Evolutionary conservation across 2,329 filamentous ascomycete species (phyloP).

Genomic region (Ophiostoma sp.): DNA sequence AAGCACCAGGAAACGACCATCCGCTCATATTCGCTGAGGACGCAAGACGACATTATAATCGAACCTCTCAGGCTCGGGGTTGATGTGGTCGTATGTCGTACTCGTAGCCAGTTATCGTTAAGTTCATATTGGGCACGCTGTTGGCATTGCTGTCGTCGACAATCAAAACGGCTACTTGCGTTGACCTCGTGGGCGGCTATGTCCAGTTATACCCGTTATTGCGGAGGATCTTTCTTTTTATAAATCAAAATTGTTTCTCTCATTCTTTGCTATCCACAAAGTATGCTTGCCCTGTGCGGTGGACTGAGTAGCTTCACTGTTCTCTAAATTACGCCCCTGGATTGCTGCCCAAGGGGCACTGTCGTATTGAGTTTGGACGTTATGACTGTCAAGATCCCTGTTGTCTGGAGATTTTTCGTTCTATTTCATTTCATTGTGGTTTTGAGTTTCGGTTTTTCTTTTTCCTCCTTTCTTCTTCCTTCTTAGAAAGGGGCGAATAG

Average conservation of each 20-base stretch:
- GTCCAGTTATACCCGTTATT: not conserved
- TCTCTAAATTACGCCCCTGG: not conserved
- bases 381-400: not conserved
- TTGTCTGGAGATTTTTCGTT: not conserved
- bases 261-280: no score
- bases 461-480: not conserved
- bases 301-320: not conserved
- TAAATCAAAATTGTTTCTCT: not conserved
- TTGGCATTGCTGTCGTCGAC: not conserved
- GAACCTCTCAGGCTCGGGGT: no score
- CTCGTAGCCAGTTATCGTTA: not conserved
- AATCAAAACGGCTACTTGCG: not conserved
- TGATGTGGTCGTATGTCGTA: not conserved
- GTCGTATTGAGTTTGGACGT: not conserved
- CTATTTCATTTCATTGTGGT: not conserved
- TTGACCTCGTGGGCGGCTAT: not conserved
- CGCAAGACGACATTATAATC: no score
- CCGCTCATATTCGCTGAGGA: no score
- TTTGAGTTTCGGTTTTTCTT: not conserved
- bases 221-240: not conserved
- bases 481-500: not conserved
- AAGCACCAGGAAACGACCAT: not conserved
- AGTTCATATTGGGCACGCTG: not conserved
- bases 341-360: constrained; percentile 10
- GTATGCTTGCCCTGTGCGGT: no score